Evolutionary conservation across 768 basidiomycete species (phyloP).

Genomic region (Tylopilus intermedius): DNA sequence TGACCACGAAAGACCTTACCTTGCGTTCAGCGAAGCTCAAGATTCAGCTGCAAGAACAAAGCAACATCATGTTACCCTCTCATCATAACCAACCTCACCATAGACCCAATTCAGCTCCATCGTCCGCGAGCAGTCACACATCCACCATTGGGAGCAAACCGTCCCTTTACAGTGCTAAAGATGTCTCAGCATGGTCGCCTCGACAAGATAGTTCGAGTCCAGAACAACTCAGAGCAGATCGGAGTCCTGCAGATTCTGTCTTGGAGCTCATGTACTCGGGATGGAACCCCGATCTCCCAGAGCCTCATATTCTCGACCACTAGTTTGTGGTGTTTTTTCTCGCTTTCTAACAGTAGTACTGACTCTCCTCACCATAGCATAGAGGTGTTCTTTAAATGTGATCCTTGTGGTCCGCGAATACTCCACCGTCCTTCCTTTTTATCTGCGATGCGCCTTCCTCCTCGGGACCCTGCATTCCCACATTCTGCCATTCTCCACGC

Average conservation of each 20-base stretch:
- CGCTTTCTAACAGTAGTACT: constrained; percentile 9
- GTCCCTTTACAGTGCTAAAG: background rate
- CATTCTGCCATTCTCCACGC: constrained; percentile 89
- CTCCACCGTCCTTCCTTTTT: constrained; percentile 79
- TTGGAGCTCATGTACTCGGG: constrained; percentile 69
- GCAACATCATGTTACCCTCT: constrained; percentile 29
- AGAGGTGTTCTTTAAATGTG: constrained; percentile 83
- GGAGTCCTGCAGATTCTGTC: constrained; percentile 46
- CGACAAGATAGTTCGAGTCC: constrained; percentile 49
- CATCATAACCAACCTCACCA: constrained; percentile 15
- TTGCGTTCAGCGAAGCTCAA: constrained; percentile 53
- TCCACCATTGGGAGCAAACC: constrained; percentile 5
- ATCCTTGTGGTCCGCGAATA: constrained; percentile 81
- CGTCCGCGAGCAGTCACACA: constrained; percentile 17
- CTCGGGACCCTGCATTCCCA: constrained; percentile 78
- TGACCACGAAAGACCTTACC: constrained; percentile 9
- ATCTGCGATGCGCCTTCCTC: constrained; percentile 72
- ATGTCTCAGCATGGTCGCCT: constrained; percentile 11
- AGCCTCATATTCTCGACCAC: constrained; percentile 66
- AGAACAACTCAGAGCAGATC: constrained; percentile 38
- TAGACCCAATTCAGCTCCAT: constrained; percentile 20
- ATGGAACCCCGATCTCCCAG: constrained; percentile 83
- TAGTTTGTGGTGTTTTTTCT: constrained; percentile 48
- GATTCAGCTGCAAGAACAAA: constrained; percentile 53
- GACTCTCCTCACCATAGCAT: constrained; percentile 44